Conservation (phyloP, 2,329 filamentous ascomycete genomes). For the Microdochium trichocladiopsis region DNA sequence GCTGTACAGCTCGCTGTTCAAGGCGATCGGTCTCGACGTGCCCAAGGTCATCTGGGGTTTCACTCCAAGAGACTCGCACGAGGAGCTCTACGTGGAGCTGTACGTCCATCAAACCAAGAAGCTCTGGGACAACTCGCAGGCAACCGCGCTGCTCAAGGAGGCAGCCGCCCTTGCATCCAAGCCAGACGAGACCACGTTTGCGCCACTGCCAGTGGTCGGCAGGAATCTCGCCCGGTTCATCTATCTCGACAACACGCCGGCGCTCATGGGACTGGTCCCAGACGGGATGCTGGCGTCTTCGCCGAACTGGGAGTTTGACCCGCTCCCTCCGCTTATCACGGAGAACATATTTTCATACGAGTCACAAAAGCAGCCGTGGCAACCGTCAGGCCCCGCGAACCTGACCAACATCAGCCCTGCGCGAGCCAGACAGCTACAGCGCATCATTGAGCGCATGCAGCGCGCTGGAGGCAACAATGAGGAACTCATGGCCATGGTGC, state of each 20-base stretch:
- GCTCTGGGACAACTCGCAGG: conserved; percentile 76
- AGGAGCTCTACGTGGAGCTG: conserved; percentile 65
- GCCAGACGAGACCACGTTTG: conserved; percentile 29
- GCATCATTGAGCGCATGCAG: neutral
- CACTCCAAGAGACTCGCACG: conserved; percentile 54
- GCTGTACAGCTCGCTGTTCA: conserved; percentile 75
- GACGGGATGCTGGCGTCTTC: conserved; percentile 53
- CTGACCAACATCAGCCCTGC: conserved; percentile 1
- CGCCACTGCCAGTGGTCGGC: conserved; percentile 28
- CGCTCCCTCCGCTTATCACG: conserved; percentile 61
- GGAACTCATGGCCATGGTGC: neutral
- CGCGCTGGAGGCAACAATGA: neutral
- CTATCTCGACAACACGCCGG: conserved; percentile 68
- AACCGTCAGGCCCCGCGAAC: conserved; percentile 3
- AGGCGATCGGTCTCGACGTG: conserved; percentile 69
- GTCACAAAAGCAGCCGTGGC: conserved; percentile 35
- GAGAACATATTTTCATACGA: conserved; percentile 43
- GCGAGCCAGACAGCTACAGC: neutral
- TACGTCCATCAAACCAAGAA: conserved; percentile 74
- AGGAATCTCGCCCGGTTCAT: conserved; percentile 64
- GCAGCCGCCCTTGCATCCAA: conserved; percentile 51
- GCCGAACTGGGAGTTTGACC: conserved; percentile 73
- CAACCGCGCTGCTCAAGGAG: conserved; percentile 60
- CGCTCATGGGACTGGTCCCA: conserved; percentile 65
- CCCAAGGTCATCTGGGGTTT: conserved; percentile 81